These are phyloP conservation scores for Fraxinus xanthoxyloides DNA, from an alignment of 305 asterid species.

Conservation along the genomic window DNA sequence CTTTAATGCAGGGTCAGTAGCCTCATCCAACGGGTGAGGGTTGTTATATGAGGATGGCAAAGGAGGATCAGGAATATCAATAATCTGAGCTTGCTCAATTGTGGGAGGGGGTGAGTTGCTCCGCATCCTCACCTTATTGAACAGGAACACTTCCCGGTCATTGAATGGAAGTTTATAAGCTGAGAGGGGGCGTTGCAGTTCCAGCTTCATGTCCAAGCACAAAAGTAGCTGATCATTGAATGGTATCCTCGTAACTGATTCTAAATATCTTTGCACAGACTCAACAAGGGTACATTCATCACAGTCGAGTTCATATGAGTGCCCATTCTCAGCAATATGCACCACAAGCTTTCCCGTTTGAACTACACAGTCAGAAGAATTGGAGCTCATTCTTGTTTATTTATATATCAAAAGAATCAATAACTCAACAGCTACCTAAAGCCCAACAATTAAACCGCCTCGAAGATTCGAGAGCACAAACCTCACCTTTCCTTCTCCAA, in stretches of 20 bases:
- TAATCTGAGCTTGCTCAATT: slow-evolving; percentile 54
- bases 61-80: slow-evolving; percentile 65
- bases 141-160: slow-evolving; percentile 74
- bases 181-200: slow-evolving; percentile 70
- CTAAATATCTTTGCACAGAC: slow-evolving; percentile 60
- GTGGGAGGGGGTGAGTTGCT: slow-evolving; percentile 60
- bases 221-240: slow-evolving; percentile 77
- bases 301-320: slow-evolving; percentile 63
- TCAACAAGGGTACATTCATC: slow-evolving; percentile 73
- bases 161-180: slow-evolving; percentile 72
- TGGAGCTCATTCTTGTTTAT: slow-evolving; percentile 51
- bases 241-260: slow-evolving; percentile 61
- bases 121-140: slow-evolving; percentile 81
- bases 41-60: slow-evolving; percentile 50
- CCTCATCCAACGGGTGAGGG: slow-evolving; percentile 78
- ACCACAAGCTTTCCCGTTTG: slow-evolving; percentile 78
- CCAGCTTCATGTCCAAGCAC: slow-evolving; percentile 86
- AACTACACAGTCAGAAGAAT: slow-evolving; percentile 48
- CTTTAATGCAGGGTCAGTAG: slow-evolving; percentile 84
- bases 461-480: not conserved
- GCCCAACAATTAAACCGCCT: slow-evolving; percentile 11
- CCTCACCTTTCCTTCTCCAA: not conserved
- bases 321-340: slow-evolving; percentile 89
- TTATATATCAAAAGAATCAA: not conserved
- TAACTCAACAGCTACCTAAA: slow-evolving; percentile 18